A percentile compares a stretch with the other conserved stretches of the same genome.
These are phyloP conservation scores for Suhomyces sp. DNA, from an alignment of 805 yeast species.

Conservation along the genomic window DNA sequence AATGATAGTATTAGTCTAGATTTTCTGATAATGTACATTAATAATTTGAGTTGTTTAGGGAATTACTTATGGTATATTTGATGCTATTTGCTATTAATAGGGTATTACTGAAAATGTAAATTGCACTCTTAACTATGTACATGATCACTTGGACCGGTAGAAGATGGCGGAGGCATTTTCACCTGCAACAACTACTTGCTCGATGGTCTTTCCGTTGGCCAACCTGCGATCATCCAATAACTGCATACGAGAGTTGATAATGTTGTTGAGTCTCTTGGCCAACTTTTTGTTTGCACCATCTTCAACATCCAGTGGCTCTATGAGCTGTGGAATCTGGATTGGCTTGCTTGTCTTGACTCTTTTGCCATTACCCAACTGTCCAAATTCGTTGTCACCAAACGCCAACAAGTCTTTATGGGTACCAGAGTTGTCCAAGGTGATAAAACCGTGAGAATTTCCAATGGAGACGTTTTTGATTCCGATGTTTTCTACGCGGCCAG, in stretches of 20 bases:
- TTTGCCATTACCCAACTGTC: constrained; percentile 85
- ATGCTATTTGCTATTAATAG: neutral
- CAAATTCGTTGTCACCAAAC: constrained; percentile 84
- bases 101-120: neutral
- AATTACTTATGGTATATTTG: neutral
- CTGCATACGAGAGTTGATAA: constrained; percentile 45
- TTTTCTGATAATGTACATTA: too few species aligned
- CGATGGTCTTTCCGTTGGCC: constrained; percentile 29
- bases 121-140: neutral
- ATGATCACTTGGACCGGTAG: constrained; percentile 34
- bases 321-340: constrained; percentile 47
- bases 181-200: constrained; percentile 65
- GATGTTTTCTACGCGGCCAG: constrained; percentile 40
- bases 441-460: constrained; percentile 65
- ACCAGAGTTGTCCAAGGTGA: constrained; percentile 50
- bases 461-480: constrained; percentile 51
- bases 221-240: constrained; percentile 29
- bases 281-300: constrained; percentile 14
- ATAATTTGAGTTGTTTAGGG: neutral
- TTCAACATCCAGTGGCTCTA: constrained; percentile 50
- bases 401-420: constrained; percentile 53
- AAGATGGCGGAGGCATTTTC: constrained; percentile 59
- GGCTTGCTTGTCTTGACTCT: constrained; percentile 59
- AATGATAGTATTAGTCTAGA: too few species aligned
- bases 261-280: constrained; percentile 29